Conservation (phyloP, 495 filamentous ascomycete genomes). For the Chaetomium fimeti region DNA sequence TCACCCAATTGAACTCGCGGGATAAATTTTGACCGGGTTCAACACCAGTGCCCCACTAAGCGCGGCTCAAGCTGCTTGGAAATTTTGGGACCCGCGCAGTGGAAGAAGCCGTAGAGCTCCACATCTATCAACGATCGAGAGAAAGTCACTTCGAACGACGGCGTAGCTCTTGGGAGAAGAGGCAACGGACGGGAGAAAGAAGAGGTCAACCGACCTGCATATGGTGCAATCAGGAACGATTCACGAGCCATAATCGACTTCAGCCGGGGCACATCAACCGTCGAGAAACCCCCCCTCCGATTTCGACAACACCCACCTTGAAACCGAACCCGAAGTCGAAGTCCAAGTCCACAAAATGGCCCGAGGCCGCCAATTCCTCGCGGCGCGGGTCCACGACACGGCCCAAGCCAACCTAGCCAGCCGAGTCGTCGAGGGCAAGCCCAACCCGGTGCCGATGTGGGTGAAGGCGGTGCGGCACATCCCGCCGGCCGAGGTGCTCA, state of each 20-base stretch:
- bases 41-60: neutral
- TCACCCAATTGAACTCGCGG: neutral
- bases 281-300: too few species aligned
- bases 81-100: slow-evolving; percentile 10
- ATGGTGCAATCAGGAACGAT: too few species aligned
- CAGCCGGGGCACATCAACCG: too few species aligned
- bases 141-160: too few species aligned
- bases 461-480: slow-evolving; percentile 67
- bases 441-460: slow-evolving; percentile 63
- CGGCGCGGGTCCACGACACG: slow-evolving; percentile 69
- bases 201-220: too few species aligned
- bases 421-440: slow-evolving; percentile 34
- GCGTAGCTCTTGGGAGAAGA: too few species aligned
- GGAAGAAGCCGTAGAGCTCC: slow-evolving; percentile 18
- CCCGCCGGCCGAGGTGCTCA: slow-evolving; percentile 75
- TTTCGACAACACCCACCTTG: neutral
- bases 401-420: slow-evolving; percentile 57
- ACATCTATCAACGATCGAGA: neutral
- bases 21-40: slow-evolving; percentile 23
- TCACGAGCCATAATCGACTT: too few species aligned
- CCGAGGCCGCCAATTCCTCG: slow-evolving; percentile 60
- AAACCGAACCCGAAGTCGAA: neutral
- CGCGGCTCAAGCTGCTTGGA: slow-evolving; percentile 6
- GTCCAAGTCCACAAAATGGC: slow-evolving; percentile 20
- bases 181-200: too few species aligned